Percentiles rank a stretch among this genome's conserved stretches.
Conservation (phyloP, 345 rosid genomes). For the Cardamine resedifolia region DNA sequence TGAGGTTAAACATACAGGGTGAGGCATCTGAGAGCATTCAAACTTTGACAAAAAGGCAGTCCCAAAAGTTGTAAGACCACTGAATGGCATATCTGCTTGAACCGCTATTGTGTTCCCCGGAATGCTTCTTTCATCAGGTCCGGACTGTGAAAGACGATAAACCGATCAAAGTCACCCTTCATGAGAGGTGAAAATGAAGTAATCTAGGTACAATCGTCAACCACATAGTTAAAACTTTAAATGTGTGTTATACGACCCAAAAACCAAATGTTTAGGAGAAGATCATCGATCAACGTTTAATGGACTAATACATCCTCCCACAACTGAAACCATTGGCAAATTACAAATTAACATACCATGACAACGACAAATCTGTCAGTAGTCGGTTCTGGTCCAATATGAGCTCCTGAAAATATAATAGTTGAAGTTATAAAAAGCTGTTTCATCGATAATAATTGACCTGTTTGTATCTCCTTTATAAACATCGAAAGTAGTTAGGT, state of each 20-base stretch:
- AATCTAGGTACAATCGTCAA: constrained; percentile 15
- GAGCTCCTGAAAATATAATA: constrained; percentile 70
- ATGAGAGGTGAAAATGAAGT: constrained; percentile 12
- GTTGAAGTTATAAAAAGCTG: not conserved
- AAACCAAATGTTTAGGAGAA: not conserved
- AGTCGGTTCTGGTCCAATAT: constrained; percentile 97
- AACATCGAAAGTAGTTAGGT: not conserved
- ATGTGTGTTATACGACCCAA: not conserved
- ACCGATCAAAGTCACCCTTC: not conserved
- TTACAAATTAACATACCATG: constrained; percentile 56
- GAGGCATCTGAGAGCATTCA: constrained; percentile 99
- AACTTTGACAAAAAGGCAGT: constrained; percentile 91
- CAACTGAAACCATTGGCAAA: constrained; percentile 1
- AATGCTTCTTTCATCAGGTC: constrained; percentile 95
- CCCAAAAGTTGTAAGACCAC: constrained; percentile 89
- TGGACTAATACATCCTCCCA: not conserved
- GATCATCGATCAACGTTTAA: not conserved
- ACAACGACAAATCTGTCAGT: constrained; percentile 98
- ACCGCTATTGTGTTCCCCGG: constrained; percentile 95
- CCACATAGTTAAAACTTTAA: not conserved
- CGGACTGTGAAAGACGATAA: constrained; percentile 54
- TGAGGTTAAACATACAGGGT: constrained; percentile 55
- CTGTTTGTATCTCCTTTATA: not conserved
- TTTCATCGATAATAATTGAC: not conserved
- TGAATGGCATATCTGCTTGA: constrained; percentile 96